These are phyloP conservation scores for Fagus sylvatica DNA, from an alignment of 306 rosid species.

Conservation along the genomic window DNA sequence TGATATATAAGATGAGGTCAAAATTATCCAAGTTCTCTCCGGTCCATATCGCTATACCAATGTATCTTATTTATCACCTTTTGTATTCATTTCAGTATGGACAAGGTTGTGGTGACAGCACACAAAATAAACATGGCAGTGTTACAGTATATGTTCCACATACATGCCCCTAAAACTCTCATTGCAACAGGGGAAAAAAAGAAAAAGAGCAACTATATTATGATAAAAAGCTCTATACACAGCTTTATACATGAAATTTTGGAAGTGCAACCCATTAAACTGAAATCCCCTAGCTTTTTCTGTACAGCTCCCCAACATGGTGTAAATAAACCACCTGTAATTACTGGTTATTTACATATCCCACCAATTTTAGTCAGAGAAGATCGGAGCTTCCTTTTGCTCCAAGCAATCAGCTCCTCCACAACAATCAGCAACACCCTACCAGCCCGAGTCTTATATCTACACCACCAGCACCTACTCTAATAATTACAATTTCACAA, in stretches of 20 bases:
- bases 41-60: too few species aligned
- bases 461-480: slow-evolving; percentile 53
- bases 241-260: slow-evolving; percentile 38
- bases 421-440: slow-evolving; percentile 32
- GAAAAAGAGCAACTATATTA: slow-evolving; percentile 21
- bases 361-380: slow-evolving; percentile 53
- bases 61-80: too few species aligned
- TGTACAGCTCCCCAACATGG: slow-evolving; percentile 41
- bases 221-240: slow-evolving; percentile 38
- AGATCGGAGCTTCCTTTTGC: slow-evolving; percentile 49
- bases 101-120: too few species aligned
- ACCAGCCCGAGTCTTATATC: slow-evolving; percentile 38
- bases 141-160: neutral
- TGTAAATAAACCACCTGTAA: slow-evolving; percentile 39
- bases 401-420: slow-evolving; percentile 39
- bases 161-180: slow-evolving; percentile 16
- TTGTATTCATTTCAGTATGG: too few species aligned
- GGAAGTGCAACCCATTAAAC: slow-evolving; percentile 29
- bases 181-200: neutral
- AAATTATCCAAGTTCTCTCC: too few species aligned
- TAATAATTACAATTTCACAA: slow-evolving; percentile 69
- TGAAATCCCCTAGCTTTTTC: slow-evolving; percentile 33
- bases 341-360: slow-evolving; percentile 55
- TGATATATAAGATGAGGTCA: too few species aligned
- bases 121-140: too few species aligned